A percentile compares a stretch with the other conserved stretches of the same genome.
These are phyloP conservation scores for Pelargonium nanum DNA, from an alignment of 345 rosid genomes.

Conservation along the genomic window DNA sequence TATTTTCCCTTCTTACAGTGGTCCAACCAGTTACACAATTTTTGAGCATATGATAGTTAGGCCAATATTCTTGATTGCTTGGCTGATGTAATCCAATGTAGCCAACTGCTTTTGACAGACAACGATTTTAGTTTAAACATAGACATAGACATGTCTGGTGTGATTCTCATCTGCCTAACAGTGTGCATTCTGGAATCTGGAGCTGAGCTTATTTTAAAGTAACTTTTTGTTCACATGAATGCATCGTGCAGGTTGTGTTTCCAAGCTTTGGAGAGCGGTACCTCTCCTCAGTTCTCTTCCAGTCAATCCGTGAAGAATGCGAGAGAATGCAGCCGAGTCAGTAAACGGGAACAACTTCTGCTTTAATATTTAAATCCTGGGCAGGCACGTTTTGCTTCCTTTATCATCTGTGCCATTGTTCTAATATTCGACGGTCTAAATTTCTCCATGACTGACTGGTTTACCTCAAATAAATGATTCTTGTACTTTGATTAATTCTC, in stretches of 20 bases:
- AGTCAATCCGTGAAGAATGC: slow-evolving; percentile 80
- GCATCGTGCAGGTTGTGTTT: slow-evolving; percentile 75
- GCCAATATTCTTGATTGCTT: not conserved
- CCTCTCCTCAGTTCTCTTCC: slow-evolving; percentile 75
- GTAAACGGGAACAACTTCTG: not conserved
- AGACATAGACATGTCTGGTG: too few species aligned
- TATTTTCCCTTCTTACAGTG: not conserved
- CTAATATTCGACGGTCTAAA: too few species aligned
- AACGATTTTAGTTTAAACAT: too few species aligned
- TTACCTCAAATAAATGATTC: too few species aligned
- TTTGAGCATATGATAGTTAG: not conserved
- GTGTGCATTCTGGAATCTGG: not conserved
- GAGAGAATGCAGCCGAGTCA: slow-evolving; percentile 62
- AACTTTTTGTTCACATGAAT: not conserved
- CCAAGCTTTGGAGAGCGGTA: slow-evolving; percentile 96
- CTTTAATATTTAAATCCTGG: not conserved
- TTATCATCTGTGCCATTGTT: too few species aligned
- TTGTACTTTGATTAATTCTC: not conserved
- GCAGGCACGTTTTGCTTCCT: not conserved
- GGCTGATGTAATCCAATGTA: too few species aligned
- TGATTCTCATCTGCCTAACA: not conserved
- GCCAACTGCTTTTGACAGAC: not conserved
- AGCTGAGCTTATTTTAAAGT: not conserved
- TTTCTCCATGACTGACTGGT: too few species aligned
- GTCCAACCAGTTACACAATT: not conserved